Percentiles rank a stretch among this genome's conserved stretches.
phyloP scores from a whole-genome alignment of 2,329 filamentous ascomycete species.

The Aspergillus ruber region DNA sequence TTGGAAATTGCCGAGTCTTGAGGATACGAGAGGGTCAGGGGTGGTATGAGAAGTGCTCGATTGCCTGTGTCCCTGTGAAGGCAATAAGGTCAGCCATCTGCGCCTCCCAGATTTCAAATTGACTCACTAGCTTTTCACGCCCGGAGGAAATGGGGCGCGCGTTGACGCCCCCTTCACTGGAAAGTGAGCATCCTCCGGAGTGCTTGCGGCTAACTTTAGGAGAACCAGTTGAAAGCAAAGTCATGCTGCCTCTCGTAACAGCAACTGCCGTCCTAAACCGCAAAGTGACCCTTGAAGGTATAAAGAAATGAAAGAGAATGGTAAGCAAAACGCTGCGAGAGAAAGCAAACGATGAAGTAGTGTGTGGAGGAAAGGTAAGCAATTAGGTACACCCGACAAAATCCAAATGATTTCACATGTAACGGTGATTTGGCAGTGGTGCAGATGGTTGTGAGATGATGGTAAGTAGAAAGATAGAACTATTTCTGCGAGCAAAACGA shows the following conservation, averaged over 20 bases:
- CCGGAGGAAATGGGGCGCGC: slow-evolving; percentile 13
- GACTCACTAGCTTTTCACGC: slow-evolving; percentile 23
- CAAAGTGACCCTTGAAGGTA: neutral
- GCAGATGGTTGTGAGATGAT: slow-evolving; percentile 17
- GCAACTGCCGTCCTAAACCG: neutral
- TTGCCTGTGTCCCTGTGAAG: slow-evolving; percentile 20
- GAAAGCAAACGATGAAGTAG: slow-evolving; percentile 8
- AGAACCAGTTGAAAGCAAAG: slow-evolving; percentile 19
- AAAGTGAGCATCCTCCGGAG: slow-evolving; percentile 12
- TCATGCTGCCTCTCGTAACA: slow-evolving; percentile 16
- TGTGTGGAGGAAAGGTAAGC: slow-evolving; percentile 6
- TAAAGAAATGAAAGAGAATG: neutral
- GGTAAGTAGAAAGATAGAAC: slow-evolving; percentile 12
- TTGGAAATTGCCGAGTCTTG: slow-evolving; percentile 30
- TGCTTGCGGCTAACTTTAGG: slow-evolving; percentile 19
- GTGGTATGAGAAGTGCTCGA: slow-evolving; percentile 17
- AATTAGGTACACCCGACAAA: slow-evolving; percentile 7
- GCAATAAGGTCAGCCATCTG: neutral
- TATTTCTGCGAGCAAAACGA: slow-evolving; percentile 6
- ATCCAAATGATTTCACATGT: slow-evolving; percentile 20
- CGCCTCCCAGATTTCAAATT: neutral
- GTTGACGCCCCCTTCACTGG: slow-evolving; percentile 14
- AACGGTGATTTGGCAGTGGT: slow-evolving; percentile 13
- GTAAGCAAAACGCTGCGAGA: slow-evolving; percentile 1
- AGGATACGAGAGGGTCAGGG: slow-evolving; percentile 26